Evolutionary conservation across 208 protist species (phyloP).

Genomic region (Trypanosomatidae sp.): DNA sequence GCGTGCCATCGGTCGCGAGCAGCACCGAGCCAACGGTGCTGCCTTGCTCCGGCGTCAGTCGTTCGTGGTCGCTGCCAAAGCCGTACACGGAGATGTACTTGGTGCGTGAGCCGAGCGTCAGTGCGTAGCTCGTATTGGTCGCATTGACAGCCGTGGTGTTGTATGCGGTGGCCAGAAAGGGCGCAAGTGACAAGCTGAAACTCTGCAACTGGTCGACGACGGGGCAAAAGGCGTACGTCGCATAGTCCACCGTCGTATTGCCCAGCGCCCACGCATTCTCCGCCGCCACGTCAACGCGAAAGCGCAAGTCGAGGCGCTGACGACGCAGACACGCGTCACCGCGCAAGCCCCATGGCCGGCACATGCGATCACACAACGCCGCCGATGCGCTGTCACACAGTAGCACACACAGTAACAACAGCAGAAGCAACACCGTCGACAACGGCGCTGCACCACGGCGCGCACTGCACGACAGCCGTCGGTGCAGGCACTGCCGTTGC

Average conservation of each 20-base stretch:
- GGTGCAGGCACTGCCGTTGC: too few relatives aligned
- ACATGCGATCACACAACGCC: neutral
- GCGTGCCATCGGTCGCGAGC: conserved; percentile 27
- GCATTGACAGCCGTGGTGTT: conserved; percentile 4
- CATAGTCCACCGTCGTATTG: conserved; percentile 1
- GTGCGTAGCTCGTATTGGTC: conserved; percentile 1
- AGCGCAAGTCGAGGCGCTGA: conserved; percentile 50
- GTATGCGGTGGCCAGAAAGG: conserved; percentile 17
- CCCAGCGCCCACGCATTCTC: conserved; percentile 16
- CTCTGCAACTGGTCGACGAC: conserved; percentile 45
- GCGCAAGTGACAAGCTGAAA: conserved; percentile 28
- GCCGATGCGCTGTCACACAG: conserved; percentile 4
- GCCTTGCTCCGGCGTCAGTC: conserved; percentile 1
- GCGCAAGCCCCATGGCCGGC: neutral
- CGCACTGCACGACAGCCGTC: too few relatives aligned
- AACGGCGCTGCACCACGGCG: too few relatives aligned
- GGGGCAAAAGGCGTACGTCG: conserved; percentile 64
- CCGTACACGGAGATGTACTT: conserved; percentile 67
- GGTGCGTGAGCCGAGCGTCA: conserved; percentile 6
- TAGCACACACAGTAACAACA: too few relatives aligned
- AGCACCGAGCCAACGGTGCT: conserved; percentile 27
- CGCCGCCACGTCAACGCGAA: conserved; percentile 33
- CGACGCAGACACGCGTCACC: conserved; percentile 24
- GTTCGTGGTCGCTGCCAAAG: conserved; percentile 50
- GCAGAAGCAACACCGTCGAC: too few relatives aligned